Evolutionary conservation across 495 filamentous ascomycete species (phyloP).

Genomic region (Tuber melanosporum): DNA sequence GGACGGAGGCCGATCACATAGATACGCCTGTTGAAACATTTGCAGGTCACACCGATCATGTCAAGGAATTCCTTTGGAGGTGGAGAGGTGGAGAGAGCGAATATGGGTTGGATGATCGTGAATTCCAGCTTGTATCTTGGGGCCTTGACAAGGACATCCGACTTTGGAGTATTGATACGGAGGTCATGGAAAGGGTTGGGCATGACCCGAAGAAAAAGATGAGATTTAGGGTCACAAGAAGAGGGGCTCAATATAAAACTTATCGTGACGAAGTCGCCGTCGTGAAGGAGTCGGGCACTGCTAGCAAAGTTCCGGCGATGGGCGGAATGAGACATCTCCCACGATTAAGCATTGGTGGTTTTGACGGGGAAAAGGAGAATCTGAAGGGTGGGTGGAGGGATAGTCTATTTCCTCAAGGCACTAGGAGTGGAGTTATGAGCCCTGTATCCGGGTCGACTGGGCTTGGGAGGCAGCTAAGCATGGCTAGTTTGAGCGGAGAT

Average conservation of each 20-base stretch:
- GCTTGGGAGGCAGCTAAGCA: constrained; percentile 36
- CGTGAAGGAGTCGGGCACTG: constrained; percentile 15
- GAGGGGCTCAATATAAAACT: constrained; percentile 77
- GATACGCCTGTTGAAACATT: constrained; percentile 65
- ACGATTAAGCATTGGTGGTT: constrained; percentile 33
- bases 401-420: constrained; percentile 44
- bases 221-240: constrained; percentile 64
- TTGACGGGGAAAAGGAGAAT: constrained; percentile 22
- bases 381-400: constrained; percentile 23
- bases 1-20: constrained; percentile 46
- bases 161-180: constrained; percentile 64
- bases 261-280: constrained; percentile 51
- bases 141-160: constrained; percentile 76
- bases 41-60: constrained; percentile 72
- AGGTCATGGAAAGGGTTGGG: constrained; percentile 64
- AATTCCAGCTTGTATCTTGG: constrained; percentile 93
- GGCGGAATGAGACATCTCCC: constrained; percentile 31
- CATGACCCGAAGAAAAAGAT: constrained; percentile 59
- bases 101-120: constrained; percentile 72
- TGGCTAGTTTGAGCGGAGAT: constrained; percentile 16
- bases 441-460: constrained; percentile 25
- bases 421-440: constrained; percentile 26
- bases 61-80: constrained; percentile 93
- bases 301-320: constrained; percentile 19
- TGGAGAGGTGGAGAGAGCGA: constrained; percentile 62